These are phyloP conservation scores for Venustampulla echinocandica DNA, from an alignment of 495 filamentous ascomycete species.

Conservation along the genomic window DNA sequence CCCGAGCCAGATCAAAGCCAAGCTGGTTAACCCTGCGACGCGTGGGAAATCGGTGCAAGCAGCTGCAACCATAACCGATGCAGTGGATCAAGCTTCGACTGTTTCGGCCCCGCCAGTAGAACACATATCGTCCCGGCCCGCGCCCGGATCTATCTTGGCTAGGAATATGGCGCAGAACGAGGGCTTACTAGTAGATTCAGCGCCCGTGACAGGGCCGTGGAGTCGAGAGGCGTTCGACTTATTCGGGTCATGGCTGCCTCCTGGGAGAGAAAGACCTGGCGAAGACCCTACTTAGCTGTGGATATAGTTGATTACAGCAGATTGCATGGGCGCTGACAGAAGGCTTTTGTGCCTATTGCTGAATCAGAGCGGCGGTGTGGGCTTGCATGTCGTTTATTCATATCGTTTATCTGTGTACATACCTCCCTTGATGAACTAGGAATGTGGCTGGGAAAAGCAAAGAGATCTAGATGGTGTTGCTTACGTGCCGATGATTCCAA, in stretches of 20 bases:
- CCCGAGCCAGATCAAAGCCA: conserved; percentile 2
- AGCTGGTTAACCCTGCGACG: conserved; percentile 36
- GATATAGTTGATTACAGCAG: too few species aligned
- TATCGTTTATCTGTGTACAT: too few species aligned
- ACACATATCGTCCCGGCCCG: conserved; percentile 17
- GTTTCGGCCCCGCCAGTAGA: conserved; percentile 4
- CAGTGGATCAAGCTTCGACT: conserved; percentile 5
- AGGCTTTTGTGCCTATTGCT: too few species aligned
- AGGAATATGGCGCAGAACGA: background rate
- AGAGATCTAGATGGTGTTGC: too few species aligned
- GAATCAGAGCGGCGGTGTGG: too few species aligned
- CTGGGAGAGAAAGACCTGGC: background rate
- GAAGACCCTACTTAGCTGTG: too few species aligned
- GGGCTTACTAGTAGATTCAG: conserved; percentile 8
- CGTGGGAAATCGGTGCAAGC: conserved; percentile 26
- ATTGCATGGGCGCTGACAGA: too few species aligned
- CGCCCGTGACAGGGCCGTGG: conserved; percentile 44
- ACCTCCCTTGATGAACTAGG: too few species aligned
- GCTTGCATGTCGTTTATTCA: too few species aligned
- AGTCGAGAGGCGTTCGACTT: conserved; percentile 45
- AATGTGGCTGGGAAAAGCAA: too few species aligned
- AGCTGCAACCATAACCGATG: conserved; percentile 6
- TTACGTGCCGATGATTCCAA: too few species aligned
- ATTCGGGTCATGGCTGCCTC: conserved; percentile 32
- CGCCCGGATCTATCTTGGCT: background rate